Conservation (phyloP, 1,284 basidiomycete species). For the Laetiporus sulphureus region DNA sequence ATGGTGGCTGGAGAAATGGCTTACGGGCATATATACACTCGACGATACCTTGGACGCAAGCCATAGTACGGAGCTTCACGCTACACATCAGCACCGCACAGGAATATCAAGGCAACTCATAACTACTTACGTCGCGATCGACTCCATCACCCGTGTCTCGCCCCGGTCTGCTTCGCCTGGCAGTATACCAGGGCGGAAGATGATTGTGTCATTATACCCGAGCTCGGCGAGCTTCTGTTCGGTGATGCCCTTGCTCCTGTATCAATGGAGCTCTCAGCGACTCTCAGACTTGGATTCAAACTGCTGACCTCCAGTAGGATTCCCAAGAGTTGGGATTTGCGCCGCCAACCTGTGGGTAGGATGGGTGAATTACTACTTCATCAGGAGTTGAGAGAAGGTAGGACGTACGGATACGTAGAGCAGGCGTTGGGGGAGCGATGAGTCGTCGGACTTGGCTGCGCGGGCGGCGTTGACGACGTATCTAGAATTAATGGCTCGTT, state of each 20-base stretch:
- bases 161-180: conserved; percentile 1
- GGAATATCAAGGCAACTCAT: no score
- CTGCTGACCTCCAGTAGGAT: conserved; percentile 41
- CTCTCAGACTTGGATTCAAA: neutral
- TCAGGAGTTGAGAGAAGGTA: conserved; percentile 8
- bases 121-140: neutral
- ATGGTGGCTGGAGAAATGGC: no score
- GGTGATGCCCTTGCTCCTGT: conserved; percentile 68
- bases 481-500: no score
- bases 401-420: conserved; percentile 62
- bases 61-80: no score
- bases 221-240: conserved; percentile 59
- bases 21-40: conserved; percentile 1
- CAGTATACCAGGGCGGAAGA: conserved; percentile 59
- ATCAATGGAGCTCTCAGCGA: neutral
- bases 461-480: conserved; percentile 69
- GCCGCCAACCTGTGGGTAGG: conserved; percentile 31
- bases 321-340: conserved; percentile 43
- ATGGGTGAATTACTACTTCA: neutral
- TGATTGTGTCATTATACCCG: conserved; percentile 61
- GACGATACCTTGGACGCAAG: no score
- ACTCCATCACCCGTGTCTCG: neutral
- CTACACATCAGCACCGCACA: no score
- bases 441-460: conserved; percentile 46
- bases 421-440: conserved; percentile 42